Base-by-base conservation (phyloP, 108 stramenopile species). In the Cafeteria roenbergensis region DNA sequence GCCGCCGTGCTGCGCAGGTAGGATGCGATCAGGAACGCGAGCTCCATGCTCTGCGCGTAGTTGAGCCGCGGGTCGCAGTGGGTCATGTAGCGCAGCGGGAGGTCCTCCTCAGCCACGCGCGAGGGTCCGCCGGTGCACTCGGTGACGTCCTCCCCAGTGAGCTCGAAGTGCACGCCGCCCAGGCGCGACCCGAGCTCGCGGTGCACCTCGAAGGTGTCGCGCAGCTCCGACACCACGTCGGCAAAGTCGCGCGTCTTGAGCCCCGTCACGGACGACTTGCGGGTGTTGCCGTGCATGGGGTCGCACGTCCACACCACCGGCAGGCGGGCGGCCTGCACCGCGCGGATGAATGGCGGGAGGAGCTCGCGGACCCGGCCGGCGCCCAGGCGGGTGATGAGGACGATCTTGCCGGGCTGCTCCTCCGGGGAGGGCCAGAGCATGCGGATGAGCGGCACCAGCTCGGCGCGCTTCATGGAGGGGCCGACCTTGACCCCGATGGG, bases 201-300 rank as follows among this genome's bases (percentile, higher is more conserved):
- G 82, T 99, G 97, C 30, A 99, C 94, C 81, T 96, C 93, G 75
- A 99, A 94, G 85, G 95, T 96, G 54, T 92, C 90, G 30, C 87
- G 78, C 28, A 99, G 78, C 76, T 99, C 97, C 8, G 84, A 86
- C 51, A 92, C 86, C 66, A 99, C 86, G 25, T 75, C 82, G 35
- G 94, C 93, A 66, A 96, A 95, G 68, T 84, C 78, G 54, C 97
- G 90, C 35, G 95, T 99, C 79, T 99, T 99, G 80, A 75, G 88
- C 60, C 94, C 95, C 69, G 72, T 69, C 35, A 29, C 35, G 0
- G 87, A 81, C 12, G 92, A 88, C 82, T 91, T 94, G 75, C 83
- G 84, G 24, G 94, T 96, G 81, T 99, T 99, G 42, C 93, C 97
- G 73, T 99, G 97, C 33, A 96, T 91, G 51, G 93, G 95, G 70